Conservation (phyloP, 352 stramenopile genomes). For the Globisporangium okanoganense region DNA sequence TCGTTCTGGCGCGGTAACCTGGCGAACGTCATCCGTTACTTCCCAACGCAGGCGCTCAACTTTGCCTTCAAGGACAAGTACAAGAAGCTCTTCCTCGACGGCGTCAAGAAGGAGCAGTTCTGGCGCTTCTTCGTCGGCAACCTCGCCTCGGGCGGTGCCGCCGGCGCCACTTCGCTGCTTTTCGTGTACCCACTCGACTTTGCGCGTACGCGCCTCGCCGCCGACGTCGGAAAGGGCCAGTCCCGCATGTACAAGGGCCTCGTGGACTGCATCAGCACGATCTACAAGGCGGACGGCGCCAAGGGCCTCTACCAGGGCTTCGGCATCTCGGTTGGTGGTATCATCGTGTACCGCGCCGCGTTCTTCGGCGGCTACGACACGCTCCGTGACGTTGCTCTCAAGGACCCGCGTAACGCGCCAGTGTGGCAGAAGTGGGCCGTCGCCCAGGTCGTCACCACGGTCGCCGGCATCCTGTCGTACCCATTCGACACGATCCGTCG, state of each 20-base stretch:
- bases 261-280: conserved; percentile 96
- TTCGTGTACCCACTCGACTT: conserved; percentile 99
- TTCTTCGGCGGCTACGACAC: conserved; percentile 99
- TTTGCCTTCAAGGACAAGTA: conserved; percentile 95
- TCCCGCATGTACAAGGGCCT: conserved; percentile 97
- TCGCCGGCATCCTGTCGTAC: conserved; percentile 94
- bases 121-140: conserved; percentile 98
- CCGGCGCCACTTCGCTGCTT: conserved; percentile 94
- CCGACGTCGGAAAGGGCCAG: conserved; percentile 97
- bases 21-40: conserved; percentile 92
- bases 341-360: conserved; percentile 97
- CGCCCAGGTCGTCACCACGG: conserved; percentile 89
- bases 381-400: conserved; percentile 85
- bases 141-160: conserved; percentile 96
- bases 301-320: conserved; percentile 98
- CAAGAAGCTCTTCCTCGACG: conserved; percentile 87
- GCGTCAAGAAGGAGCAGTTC: conserved; percentile 95
- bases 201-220: conserved; percentile 97
- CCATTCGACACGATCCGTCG: conserved; percentile 95
- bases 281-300: conserved; percentile 90
- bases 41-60: conserved; percentile 91
- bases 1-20: conserved; percentile 92
- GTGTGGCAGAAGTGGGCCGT: conserved; percentile 91
- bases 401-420: conserved; percentile 81
- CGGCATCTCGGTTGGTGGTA: conserved; percentile 97